Base-by-base conservation (phyloP, 2,329 filamentous ascomycete genomes). In the Raffaelea deltoideospora region DNA sequence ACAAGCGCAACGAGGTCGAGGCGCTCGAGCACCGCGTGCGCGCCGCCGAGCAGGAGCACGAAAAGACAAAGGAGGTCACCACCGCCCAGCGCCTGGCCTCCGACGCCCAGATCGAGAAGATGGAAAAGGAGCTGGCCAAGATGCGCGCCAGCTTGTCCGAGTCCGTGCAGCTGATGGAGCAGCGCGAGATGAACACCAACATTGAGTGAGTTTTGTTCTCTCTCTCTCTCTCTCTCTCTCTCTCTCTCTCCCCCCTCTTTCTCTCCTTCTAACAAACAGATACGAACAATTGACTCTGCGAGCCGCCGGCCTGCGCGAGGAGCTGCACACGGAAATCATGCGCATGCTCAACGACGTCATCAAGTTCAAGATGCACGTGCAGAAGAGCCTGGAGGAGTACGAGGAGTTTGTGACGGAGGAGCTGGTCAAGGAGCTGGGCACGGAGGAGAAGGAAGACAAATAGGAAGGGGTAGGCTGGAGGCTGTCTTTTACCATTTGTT, bases 311-410 rank as follows among this genome's bases (percentile, higher is more conserved):
- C 67, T 96, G 19, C 76, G 90, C n/a, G 90, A 98, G 56, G 87
- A 96, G 55, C 67, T 98, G n/a, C 90, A 98, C 56, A 94, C 86
- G 0, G 87, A 95, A 55, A 84, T 95, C 49, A 90, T 95, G 61
- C 79, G 78, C 49, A 93, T 96, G 73, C 64, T 98, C 41, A 93
- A 95, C 60, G 87, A 96, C 53, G 81, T 95, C 43, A 93, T 96
- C 63, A 87, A 92, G 52, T 96, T 98, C 72, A 98, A 98, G 63
- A 83, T 98, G 45, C 87, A 96, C 52, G 69, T 98, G 35, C 90
- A 98, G 57, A 87, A 86, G 61, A 79, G 76, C 41, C 64, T 98
- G 37, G 88, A 95, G 53, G 84, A 90, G 51, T 96, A 94, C 55
- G 90, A 98, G 59, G 76, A 78, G 38, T 94, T 95, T 53, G 85